Evolutionary conservation across 164 flowering plant species (phyloP).

Genomic region (Tetrastigma voinierianum): DNA sequence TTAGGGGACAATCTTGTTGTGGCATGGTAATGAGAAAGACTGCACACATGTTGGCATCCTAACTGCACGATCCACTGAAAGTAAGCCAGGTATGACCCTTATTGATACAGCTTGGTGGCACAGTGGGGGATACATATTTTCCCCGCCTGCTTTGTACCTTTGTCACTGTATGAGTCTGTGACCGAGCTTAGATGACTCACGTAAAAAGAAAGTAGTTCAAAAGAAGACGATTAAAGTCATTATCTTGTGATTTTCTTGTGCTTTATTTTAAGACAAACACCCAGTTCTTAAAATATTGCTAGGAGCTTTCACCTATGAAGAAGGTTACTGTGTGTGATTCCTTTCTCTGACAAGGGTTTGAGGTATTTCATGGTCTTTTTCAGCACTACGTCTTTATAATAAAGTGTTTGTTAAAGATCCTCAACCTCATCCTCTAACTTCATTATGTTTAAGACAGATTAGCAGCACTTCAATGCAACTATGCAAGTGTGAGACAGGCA

Average conservation of each 20-base stretch:
- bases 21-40: conserved; percentile 6
- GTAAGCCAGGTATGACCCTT: conserved; percentile 18
- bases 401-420: conserved; percentile 74
- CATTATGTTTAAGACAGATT: conserved; percentile 26
- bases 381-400: no score
- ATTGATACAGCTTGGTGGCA: conserved; percentile 21
- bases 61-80: conserved; percentile 38
- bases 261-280: background rate
- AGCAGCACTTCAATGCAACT: conserved; percentile 4
- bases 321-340: conserved; percentile 90
- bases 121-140: conserved; percentile 17
- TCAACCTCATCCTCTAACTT: conserved; percentile 86
- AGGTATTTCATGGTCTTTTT: conserved; percentile 89
- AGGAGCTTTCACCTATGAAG: conserved; percentile 73
- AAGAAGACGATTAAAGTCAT: background rate
- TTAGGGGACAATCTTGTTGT: conserved; percentile 14
- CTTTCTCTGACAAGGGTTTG: conserved; percentile 64
- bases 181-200: conserved; percentile 8
- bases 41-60: conserved; percentile 13
- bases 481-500: conserved; percentile 29
- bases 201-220: conserved; percentile 7
- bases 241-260: background rate
- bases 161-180: conserved; percentile 7
- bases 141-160: background rate
- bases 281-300: background rate